These are phyloP conservation scores for Quercus engelmannii DNA, from an alignment of 306 rosid species.

Conservation along the genomic window DNA sequence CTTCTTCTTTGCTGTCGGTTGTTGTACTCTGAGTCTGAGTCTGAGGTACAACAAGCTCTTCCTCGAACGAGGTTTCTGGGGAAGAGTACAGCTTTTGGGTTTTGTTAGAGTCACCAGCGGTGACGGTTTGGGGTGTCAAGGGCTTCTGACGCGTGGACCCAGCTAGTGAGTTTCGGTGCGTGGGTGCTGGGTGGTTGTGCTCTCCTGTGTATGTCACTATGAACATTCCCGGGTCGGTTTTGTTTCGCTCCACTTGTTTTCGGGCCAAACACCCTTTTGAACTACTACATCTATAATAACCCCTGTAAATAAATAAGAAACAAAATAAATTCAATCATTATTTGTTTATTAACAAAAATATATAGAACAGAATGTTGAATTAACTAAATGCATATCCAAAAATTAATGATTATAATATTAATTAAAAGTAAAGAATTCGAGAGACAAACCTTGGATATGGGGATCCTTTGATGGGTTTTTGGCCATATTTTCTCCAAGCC, in stretches of 20 bases:
- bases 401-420: background rate
- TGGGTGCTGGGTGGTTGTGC: conserved; percentile 96
- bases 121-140: conserved; percentile 17
- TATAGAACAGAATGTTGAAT: background rate
- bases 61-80: conserved; percentile 54
- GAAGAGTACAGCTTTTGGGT: conserved; percentile 28
- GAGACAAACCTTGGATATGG: conserved; percentile 82
- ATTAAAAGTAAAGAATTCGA: background rate
- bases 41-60: conserved; percentile 27
- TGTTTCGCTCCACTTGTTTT: conserved; percentile 89
- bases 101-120: conserved; percentile 29
- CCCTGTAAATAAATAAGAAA: conserved; percentile 33
- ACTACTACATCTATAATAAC: conserved; percentile 94
- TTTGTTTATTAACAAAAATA: background rate
- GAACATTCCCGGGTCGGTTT: conserved; percentile 93
- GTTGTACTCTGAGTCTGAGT: conserved; percentile 26
- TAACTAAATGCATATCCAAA: background rate
- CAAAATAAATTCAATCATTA: background rate
- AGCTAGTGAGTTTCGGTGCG: conserved; percentile 93
- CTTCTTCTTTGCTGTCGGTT: conserved; percentile 58
- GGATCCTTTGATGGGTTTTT: conserved; percentile 96
- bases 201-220: conserved; percentile 89
- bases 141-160: conserved; percentile 92
- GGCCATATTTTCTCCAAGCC: conserved; percentile 99
- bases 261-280: conserved; percentile 97